Base-by-base conservation (phyloP, 2,329 filamentous ascomycete genomes). In the Botrytis tulipae region DNA sequence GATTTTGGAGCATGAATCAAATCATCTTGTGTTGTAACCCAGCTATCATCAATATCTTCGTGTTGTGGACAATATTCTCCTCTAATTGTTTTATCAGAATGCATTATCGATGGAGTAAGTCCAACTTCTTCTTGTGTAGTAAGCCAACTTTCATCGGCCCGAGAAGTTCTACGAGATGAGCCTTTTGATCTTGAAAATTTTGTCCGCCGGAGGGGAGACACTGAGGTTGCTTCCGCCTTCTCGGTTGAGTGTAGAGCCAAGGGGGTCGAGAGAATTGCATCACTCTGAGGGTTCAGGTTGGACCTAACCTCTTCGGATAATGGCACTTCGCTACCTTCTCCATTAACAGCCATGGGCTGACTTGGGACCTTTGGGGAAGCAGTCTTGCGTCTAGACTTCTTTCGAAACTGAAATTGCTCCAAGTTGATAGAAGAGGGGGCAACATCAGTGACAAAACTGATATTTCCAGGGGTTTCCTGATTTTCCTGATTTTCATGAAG, bases 391-490 rank as follows among this genome's bases (percentile, higher is more conserved):
- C 22, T 62, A 68, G 73, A 65, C 71, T 77, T 80, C 59, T 78
- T 79, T 46, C 74, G 75, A 63, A 77, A 80, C 29, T 78, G 73
- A 67, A 81, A 81, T 57, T 77, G 76, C 59, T 79, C 79, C 14
- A 80, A 14, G 73, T 80, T 75, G 70, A 75, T 70, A 32, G 79
- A 80, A 48, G 79, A 80, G 22, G 79, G 79, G 25, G 77, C 79
- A 48, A 80, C 73, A 46, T 79, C 77, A 20, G 77, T 80, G 10
- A 80, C 63, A 71, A 80, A 81, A 65, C 76, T 79, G 51, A 76
- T 29, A 37, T 78, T 76, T 66, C 75, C 74, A 22, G 54, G 51
- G 10, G 51, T 40, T 18, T 63, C 54, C 8, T 57, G 46, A 29
- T 25, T 37, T 51, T 63, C 54, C 8, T 57, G 46, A 29, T 25